Conservation (phyloP, 2,329 filamentous ascomycete genomes). For the Cladosporium phlei region DNA sequence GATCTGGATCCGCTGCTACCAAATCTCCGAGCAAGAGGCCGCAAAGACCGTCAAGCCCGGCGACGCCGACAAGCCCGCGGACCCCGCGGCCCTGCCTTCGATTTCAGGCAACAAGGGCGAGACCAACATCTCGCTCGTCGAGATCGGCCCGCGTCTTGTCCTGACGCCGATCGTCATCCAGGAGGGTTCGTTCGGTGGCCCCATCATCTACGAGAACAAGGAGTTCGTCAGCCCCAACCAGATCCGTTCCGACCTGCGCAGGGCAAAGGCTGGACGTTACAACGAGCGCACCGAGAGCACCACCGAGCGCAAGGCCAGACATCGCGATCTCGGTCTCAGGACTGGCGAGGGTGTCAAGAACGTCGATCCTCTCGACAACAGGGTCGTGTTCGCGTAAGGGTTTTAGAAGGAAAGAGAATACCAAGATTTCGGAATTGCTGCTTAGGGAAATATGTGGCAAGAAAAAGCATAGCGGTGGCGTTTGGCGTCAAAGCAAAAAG, state of each 20-base stretch:
- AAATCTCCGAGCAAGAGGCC: conserved; percentile 79
- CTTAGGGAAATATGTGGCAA: conserved; percentile 5
- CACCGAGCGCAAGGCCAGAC: conserved; percentile 68
- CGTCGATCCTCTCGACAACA: conserved; percentile 69
- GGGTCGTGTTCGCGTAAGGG: conserved; percentile 67
- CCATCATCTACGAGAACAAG: conserved; percentile 97
- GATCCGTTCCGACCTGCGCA: conserved; percentile 73
- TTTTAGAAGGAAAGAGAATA: not conserved
- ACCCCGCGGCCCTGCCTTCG: conserved; percentile 33
- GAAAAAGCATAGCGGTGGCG: conserved; percentile 12
- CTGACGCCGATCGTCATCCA: conserved; percentile 92
- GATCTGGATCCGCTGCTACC: conserved; percentile 94
- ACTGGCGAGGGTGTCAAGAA: conserved; percentile 60
- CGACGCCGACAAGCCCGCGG: conserved; percentile 34
- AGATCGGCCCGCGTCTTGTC: conserved; percentile 91
- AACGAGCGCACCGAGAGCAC: conserved; percentile 69
- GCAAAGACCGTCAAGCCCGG: conserved; percentile 41
- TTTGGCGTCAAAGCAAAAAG: conserved; percentile 11
- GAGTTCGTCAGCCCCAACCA: conserved; percentile 97
- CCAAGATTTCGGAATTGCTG: not conserved
- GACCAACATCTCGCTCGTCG: conserved; percentile 76
- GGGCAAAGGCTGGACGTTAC: conserved; percentile 72
- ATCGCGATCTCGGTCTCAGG: conserved; percentile 69
- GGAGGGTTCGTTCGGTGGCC: conserved; percentile 90
- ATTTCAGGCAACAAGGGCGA: conserved; percentile 45